Base-by-base conservation (phyloP, 208 protist species). In the Crithidia bombi region DNA sequence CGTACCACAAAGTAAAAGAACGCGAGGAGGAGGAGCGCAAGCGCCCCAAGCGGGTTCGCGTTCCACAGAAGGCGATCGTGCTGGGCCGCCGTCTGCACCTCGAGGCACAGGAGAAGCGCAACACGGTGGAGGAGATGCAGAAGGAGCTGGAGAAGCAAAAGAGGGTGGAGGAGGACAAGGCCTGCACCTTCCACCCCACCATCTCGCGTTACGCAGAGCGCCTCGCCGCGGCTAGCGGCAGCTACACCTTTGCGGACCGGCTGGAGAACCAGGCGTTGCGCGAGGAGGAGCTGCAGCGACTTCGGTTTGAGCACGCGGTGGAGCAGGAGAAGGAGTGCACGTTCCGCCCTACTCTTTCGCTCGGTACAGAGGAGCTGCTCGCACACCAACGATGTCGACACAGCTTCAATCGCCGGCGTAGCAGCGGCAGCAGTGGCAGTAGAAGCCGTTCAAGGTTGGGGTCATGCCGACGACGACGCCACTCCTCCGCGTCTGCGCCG, bases 41-140 rank as follows among this genome's bases (percentile, higher is more conserved):
- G 67, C 28, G 58, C 12, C 57, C 43, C 3, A 44, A 58, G 23
- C 72, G 41, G 3, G 25, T 57, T 14, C 50, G 56, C 17, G 61
- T 85, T 12, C 78, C 85, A 3, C 66, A 79, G 15, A 68, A 81
- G 25, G 73, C 85, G n/a, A 73, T 78, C 23, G 50, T 65, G 23
- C 79, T 83, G 5, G 88, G 91, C 23, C 56, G 75, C 58, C 79
- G 91, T 12, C 79, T 96, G 0, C 84, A 92, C 64, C 49, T 73
- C 32, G 78, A 73, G 51, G 75, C 69, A 36, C 72, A 52, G 15
- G 69, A 25, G 25, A 67, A 67, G 12, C 65, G 54, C 10, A 65
- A 63, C 5, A 41, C 57, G 2, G 30, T 78, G 59, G 70, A 68
- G 59, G 23, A 46, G 41, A 23, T 73, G 62, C 73, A 65, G 55